Base-by-base conservation (phyloP, 768 basidiomycete species). In the Fomitopsis pulvina region DNA sequence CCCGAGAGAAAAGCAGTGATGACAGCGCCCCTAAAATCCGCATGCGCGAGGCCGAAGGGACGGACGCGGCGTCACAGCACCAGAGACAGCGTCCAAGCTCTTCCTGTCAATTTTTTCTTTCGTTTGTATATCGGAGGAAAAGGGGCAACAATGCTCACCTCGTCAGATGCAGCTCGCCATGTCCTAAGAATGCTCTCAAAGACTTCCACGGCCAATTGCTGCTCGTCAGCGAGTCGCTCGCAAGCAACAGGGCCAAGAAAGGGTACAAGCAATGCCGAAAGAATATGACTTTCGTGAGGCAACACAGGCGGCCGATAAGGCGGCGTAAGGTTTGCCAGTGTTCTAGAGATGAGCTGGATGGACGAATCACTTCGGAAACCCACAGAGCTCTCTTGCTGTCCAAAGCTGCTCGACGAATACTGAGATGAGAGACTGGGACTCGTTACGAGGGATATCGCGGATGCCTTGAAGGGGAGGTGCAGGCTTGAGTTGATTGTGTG, bases 11-110 rank as follows among this genome's bases (percentile, higher is more conserved):
- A 50, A 59, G 78, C 59, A 57, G 47, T 2, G 71, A 61, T 54
- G 74, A 73, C 3, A 88, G 67, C 9, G 67, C 65, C 9, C 69
- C 70, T 16, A 87, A 56, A 22, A 84, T 68, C 20, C 79, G 74
- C 8, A 72, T 69, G 16, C 80, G 73, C 43, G 75, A 64, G 16
- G 57, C 56, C 7, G 74, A 69, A 6, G 69, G 66, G 18, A 71
- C 69, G 6, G 71, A 63, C 1, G 79, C 79, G 8, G 83, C 83
- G 54, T 76, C 78, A 56, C 80, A 79, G 59, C 85, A 87, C 87
- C 87, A 90, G 26, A 83, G 53, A 56, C 75, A 79, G 22, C 86
- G 78, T 51, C 80, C 79, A 9, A 83, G 68, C 47, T 74, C 76
- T 21, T 65, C 68, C 56, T 74, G 60, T 22, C 4, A 38, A 4